Percentiles rank a stretch among this genome's conserved stretches.
Conservation (phyloP, 129 eudicot genomes). For the Silybum marianum region DNA sequence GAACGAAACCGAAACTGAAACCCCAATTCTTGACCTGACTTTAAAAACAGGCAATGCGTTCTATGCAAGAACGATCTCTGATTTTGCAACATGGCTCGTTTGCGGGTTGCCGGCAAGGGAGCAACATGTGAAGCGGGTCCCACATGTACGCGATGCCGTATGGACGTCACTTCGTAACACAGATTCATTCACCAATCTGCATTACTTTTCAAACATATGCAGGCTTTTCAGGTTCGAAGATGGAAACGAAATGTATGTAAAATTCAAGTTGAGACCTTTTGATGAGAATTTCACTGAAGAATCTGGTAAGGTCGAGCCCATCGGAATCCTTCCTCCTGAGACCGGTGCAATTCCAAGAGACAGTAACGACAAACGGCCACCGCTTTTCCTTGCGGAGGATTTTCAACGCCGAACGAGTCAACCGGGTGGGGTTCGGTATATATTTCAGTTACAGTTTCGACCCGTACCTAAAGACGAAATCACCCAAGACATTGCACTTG, state of each 20-base stretch:
- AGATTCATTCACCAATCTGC: slow-evolving; percentile 58
- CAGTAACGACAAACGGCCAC: slow-evolving; percentile 59
- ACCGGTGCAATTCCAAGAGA: slow-evolving; percentile 88
- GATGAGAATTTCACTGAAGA: slow-evolving; percentile 63
- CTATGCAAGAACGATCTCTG: slow-evolving; percentile 78
- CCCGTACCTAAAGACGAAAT: slow-evolving; percentile 59
- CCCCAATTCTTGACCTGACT: slow-evolving; percentile 70
- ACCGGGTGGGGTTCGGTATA: slow-evolving; percentile 60
- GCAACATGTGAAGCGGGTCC: slow-evolving; percentile 70
- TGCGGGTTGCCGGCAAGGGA: slow-evolving; percentile 79
- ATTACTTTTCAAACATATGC: slow-evolving; percentile 79
- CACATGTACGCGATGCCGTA: slow-evolving; percentile 80
- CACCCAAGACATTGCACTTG: slow-evolving; percentile 57
- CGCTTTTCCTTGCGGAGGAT: slow-evolving; percentile 78
- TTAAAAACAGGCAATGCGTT: slow-evolving; percentile 84
- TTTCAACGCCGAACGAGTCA: slow-evolving; percentile 66
- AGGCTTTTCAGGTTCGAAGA: slow-evolving; percentile 69
- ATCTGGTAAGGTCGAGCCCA: slow-evolving; percentile 68
- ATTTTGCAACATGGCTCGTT: slow-evolving; percentile 88
- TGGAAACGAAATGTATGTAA: slow-evolving; percentile 82
- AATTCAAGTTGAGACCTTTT: slow-evolving; percentile 67
- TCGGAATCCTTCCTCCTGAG: slow-evolving; percentile 78
- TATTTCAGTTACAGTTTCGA: slow-evolving; percentile 68
- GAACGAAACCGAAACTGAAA: slow-evolving; percentile 23
- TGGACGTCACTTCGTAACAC: slow-evolving; percentile 77